Evolutionary conservation across 2,329 filamentous ascomycete genomes (phyloP).

Genomic region (Lachnellula arida): DNA sequence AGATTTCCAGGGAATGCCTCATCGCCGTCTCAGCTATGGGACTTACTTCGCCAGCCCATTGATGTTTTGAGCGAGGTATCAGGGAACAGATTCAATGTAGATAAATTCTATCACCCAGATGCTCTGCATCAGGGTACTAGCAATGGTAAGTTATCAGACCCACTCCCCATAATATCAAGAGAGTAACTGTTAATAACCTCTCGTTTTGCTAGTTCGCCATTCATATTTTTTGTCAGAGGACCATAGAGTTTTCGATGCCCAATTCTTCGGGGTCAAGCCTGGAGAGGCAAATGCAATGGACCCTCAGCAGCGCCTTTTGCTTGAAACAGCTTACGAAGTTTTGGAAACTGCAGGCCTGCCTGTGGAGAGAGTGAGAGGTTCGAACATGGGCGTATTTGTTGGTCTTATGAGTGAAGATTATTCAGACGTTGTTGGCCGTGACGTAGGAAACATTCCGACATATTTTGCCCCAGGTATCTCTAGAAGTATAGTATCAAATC

Average conservation of each 20-base stretch:
- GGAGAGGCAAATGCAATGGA: slow-evolving; percentile 28
- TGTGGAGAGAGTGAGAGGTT: slow-evolving; percentile 15
- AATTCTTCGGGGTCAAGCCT: slow-evolving; percentile 30
- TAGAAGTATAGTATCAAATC: slow-evolving; percentile 35
- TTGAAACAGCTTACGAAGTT: slow-evolving; percentile 28
- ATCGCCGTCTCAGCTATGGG: slow-evolving; percentile 44
- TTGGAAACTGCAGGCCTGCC: slow-evolving; percentile 25
- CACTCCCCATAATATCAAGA: too few species aligned
- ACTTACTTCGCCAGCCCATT: slow-evolving; percentile 40
- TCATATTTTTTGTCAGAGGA: slow-evolving; percentile 34
- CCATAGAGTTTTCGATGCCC: slow-evolving; percentile 34
- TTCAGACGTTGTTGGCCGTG: slow-evolving; percentile 25
- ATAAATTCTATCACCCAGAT: slow-evolving; percentile 49
- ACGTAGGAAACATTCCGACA: slow-evolving; percentile 32
- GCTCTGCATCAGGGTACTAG: slow-evolving; percentile 33
- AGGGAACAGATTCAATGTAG: slow-evolving; percentile 40
- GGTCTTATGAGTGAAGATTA: slow-evolving; percentile 31
- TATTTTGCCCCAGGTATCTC: slow-evolving; percentile 33
- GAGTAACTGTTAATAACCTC: too few species aligned
- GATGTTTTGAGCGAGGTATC: slow-evolving; percentile 42
- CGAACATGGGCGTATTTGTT: slow-evolving; percentile 27
- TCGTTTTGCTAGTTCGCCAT: not conserved
- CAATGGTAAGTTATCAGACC: slow-evolving; percentile 6
- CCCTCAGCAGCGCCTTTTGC: slow-evolving; percentile 18
- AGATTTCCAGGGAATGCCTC: slow-evolving; percentile 37